Base-by-base conservation (phyloP, 2,329 filamentous ascomycete species). In the Fusarium redolens region DNA sequence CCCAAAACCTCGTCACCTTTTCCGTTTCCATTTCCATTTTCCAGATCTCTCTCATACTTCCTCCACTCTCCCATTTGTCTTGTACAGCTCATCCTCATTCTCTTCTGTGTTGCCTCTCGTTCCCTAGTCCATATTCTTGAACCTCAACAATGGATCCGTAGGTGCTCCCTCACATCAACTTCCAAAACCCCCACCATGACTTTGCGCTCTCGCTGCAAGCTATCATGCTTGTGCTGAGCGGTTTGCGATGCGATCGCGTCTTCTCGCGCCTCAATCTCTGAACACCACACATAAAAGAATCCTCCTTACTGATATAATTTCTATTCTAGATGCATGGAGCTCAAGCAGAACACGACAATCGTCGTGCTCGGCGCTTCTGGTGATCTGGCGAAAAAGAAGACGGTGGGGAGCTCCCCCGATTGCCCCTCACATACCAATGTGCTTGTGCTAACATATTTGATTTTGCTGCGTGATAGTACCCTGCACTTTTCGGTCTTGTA, bases 371-470 rank as follows among this genome's bases (percentile, higher is more conserved):
- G 96, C 80, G 96, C 96, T 75, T 99, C 96, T 59, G 96, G 96
- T 80, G 96, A 99, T 88, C 87, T 99, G 77, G 96, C 96, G 57
- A 99, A 99, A 90, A 99, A 99, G 92, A 99, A 99, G 92, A 99
- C 96, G 50, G 95, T 97, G 85, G 82, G 91, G 59, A 69, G 59
- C 65, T 60, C 57, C 67, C 57, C 61, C 45, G 55, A 67, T 59
- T 63, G 56, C 63, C 71, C 64, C 61, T 68, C 52, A 67, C 40
- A 47, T 40, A 50, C 43, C 51, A 22, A 56, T 30, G 51, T 69
- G 56, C 65, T 52, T 47, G 41, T 48, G 73, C 77, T 78, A 73
- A 79, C 71, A 74, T 63, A 61, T 55, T 68, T 61, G 51, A 61
- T 59, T 45, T 73, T 65, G 63, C 59, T 74, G 58, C 56, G 44